Conservation (phyloP, 78 protist species). For the Dictyostelium citrinum region DNA sequence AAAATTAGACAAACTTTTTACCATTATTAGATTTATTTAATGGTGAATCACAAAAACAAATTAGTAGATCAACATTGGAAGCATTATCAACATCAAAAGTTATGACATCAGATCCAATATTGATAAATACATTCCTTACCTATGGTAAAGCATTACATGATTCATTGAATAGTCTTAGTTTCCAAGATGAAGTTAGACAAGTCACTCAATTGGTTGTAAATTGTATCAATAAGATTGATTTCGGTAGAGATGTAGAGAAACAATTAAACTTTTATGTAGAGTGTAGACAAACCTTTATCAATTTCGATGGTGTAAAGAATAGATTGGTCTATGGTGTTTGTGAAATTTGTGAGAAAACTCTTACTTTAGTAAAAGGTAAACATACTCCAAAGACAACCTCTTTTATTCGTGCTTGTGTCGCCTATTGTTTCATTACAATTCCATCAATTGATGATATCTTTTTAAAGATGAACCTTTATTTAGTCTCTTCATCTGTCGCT, state of each 20-base stretch:
- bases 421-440: slow-evolving; percentile 88
- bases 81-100: slow-evolving; percentile 60
- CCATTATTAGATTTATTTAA: slow-evolving; percentile 87
- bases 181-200: slow-evolving; percentile 87
- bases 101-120: slow-evolving; percentile 77
- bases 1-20: slow-evolving; percentile 73
- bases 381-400: slow-evolving; percentile 85
- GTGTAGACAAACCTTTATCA: slow-evolving; percentile 82
- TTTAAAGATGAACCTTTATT: slow-evolving; percentile 75
- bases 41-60: slow-evolving; percentile 78
- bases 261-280: slow-evolving; percentile 88
- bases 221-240: slow-evolving; percentile 81
- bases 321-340: slow-evolving; percentile 64
- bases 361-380: slow-evolving; percentile 60
- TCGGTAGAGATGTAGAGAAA: slow-evolving; percentile 85
- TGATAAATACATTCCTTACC: slow-evolving; percentile 76
- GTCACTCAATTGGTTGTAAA: slow-evolving; percentile 57
- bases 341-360: slow-evolving; percentile 66
- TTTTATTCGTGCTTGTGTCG: slow-evolving; percentile 86
- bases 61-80: slow-evolving; percentile 70
- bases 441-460: slow-evolving; percentile 86
- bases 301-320: slow-evolving; percentile 85
- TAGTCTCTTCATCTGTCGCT: slow-evolving; percentile 54
- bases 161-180: slow-evolving; percentile 73
- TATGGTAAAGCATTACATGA: slow-evolving; percentile 86